Conservation (phyloP, 192 early-diverging fungal genomes). For the Umbelopsis sp. region DNA sequence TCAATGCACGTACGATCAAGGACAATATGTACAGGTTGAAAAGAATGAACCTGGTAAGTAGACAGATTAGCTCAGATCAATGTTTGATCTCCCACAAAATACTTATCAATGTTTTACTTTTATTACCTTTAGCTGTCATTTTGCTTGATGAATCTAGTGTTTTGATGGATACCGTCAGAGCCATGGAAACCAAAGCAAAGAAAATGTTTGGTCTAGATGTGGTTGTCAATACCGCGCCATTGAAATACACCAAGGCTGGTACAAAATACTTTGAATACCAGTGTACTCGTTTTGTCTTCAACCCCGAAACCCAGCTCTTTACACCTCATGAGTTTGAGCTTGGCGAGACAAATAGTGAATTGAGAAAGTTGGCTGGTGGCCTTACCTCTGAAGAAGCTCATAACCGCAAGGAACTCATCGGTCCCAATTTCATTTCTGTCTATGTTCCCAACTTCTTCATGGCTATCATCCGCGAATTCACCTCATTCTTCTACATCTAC, state of each 20-base stretch:
- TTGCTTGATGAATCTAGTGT: constrained; percentile 39
- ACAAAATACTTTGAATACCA: constrained; percentile 69
- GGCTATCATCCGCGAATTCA: constrained; percentile 61
- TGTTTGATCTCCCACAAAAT: too few species aligned
- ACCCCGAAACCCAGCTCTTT: constrained; percentile 53
- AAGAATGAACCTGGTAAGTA: constrained; percentile 32
- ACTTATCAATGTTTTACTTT: neutral
- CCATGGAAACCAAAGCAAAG: constrained; percentile 22
- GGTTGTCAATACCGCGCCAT: constrained; percentile 39
- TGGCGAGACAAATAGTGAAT: constrained; percentile 50
- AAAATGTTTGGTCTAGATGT: constrained; percentile 41
- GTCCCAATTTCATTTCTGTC: constrained; percentile 72
- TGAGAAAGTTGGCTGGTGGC: constrained; percentile 43
- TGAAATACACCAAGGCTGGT: constrained; percentile 49
- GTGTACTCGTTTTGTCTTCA: constrained; percentile 74
- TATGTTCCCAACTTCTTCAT: constrained; percentile 55
- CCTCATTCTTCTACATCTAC: constrained; percentile 58
- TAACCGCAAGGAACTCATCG: constrained; percentile 58
- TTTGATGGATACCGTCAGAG: constrained; percentile 31
- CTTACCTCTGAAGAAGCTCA: constrained; percentile 53
- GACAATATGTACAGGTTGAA: constrained; percentile 50
- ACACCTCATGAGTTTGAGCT: constrained; percentile 58
- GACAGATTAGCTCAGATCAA: neutral
- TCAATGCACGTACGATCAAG: constrained; percentile 39
- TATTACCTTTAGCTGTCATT: constrained; percentile 23